These are phyloP conservation scores for Collybia nuda DNA, from an alignment of 768 basidiomycete species.

Conservation along the genomic window DNA sequence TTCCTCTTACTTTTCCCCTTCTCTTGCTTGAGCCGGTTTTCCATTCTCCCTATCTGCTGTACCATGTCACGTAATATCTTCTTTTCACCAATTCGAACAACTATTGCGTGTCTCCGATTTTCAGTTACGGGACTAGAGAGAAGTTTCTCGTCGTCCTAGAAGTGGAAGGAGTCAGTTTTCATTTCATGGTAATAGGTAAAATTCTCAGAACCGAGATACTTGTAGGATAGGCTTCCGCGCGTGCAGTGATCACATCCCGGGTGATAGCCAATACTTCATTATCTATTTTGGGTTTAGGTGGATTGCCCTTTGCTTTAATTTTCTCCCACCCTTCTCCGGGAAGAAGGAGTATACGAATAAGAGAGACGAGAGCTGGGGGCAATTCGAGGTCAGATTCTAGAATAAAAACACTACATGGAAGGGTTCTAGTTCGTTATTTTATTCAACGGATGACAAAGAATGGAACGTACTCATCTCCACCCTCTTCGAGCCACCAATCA, in stretches of 20 bases:
- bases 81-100: constrained; percentile 84
- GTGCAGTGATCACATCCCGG: constrained; percentile 43
- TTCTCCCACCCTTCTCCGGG: constrained; percentile 59
- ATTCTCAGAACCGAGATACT: constrained; percentile 47
- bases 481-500: constrained; percentile 93
- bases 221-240: constrained; percentile 58
- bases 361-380: constrained; percentile 59
- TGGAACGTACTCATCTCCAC: constrained; percentile 78
- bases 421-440: constrained; percentile 1
- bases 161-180: neutral
- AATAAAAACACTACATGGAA: constrained; percentile 46
- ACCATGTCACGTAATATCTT: constrained; percentile 46
- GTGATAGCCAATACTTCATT: constrained; percentile 44
- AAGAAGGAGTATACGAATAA: constrained; percentile 63
- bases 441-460: neutral
- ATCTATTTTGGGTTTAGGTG: constrained; percentile 72
- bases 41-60: too few species aligned
- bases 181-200: neutral
- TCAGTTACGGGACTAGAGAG: constrained; percentile 36
- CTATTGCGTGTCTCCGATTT: constrained; percentile 59
- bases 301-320: constrained; percentile 58
- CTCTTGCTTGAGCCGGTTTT: neutral
- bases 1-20: constrained; percentile 10
- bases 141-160: constrained; percentile 50
- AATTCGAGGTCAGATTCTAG: constrained; percentile 51